phyloP scores from a whole-genome alignment of 805 yeast species.

The Wickerhamomyces bisporus region DNA sequence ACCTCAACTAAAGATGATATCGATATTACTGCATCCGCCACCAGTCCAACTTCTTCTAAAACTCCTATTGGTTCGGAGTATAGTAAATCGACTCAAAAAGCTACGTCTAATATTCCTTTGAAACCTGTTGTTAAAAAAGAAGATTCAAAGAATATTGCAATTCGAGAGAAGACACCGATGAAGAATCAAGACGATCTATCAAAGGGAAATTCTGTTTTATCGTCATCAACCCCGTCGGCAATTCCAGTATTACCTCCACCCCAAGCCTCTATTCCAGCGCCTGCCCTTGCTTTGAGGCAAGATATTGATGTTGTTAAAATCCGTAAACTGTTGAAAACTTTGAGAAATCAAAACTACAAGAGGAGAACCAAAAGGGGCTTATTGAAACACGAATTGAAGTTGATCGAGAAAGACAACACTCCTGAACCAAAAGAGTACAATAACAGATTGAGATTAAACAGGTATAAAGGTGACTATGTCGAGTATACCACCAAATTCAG shows the following conservation, averaged over 20 bases:
- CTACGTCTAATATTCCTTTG: no score
- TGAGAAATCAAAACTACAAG: slow-evolving; percentile 7
- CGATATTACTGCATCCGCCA: no score
- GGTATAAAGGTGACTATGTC: slow-evolving; percentile 24
- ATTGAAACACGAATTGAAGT: slow-evolving; percentile 13
- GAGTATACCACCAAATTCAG: slow-evolving; percentile 19
- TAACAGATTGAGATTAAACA: slow-evolving; percentile 19
- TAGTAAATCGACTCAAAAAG: no score
- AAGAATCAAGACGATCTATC: no score
- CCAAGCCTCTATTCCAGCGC: slow-evolving; percentile 1
- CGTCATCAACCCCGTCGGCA: not conserved
- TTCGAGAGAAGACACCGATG: no score
- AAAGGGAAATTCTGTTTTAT: not conserved
- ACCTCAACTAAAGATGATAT: no score
- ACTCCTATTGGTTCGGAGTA: no score
- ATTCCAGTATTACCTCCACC: slow-evolving; percentile 1
- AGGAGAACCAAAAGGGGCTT: slow-evolving; percentile 16
- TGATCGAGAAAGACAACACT: slow-evolving; percentile 10
- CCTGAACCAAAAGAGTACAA: slow-evolving; percentile 11
- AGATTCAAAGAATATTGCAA: no score
- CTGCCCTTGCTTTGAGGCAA: slow-evolving; percentile 15
- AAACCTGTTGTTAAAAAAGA: no score
- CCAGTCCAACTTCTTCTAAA: no score
- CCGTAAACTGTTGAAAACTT: slow-evolving; percentile 9
- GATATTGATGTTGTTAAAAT: slow-evolving; percentile 23